Percentiles rank a stretch among this genome's conserved stretches.
Conservation (phyloP, 2,329 filamentous ascomycete species). For the Penicillium psychrosexuale region DNA sequence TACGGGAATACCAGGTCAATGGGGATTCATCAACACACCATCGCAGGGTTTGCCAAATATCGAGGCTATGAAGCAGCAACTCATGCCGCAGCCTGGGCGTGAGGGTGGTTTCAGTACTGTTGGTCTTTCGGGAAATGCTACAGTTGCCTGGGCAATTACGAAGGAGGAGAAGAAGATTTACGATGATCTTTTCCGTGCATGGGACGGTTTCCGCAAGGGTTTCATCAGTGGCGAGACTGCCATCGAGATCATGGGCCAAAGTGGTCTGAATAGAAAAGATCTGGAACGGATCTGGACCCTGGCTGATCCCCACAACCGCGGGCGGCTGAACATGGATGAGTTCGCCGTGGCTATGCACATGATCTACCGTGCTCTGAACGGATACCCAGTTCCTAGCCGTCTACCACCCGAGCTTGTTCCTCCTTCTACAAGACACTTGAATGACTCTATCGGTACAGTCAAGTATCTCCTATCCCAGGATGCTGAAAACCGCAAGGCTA, state of each 20-base stretch:
- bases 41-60: slow-evolving; percentile 88
- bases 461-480: slow-evolving; percentile 87
- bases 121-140: slow-evolving; percentile 87
- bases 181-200: slow-evolving; percentile 89
- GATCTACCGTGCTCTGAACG: slow-evolving; percentile 95
- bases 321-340: slow-evolving; percentile 90
- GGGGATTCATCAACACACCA: slow-evolving; percentile 96
- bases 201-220: slow-evolving; percentile 92
- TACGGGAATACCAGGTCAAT: slow-evolving; percentile 88
- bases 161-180: slow-evolving; percentile 98
- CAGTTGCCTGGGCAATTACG: slow-evolving; percentile 96
- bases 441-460: slow-evolving; percentile 86
- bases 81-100: slow-evolving; percentile 95
- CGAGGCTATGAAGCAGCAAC: slow-evolving; percentile 82
- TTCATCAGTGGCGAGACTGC: slow-evolving; percentile 89
- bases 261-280: slow-evolving; percentile 84
- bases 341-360: slow-evolving; percentile 99
- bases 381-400: slow-evolving; percentile 83
- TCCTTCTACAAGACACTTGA: slow-evolving; percentile 89
- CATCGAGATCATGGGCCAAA: slow-evolving; percentile 96
- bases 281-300: slow-evolving; percentile 93
- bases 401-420: slow-evolving; percentile 90
- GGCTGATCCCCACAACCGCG: slow-evolving; percentile 89
- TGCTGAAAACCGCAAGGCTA: slow-evolving; percentile 82
- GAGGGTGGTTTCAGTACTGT: slow-evolving; percentile 82